Evolutionary conservation across 305 asterid species (phyloP).

Genomic region (Withania somnifera): DNA sequence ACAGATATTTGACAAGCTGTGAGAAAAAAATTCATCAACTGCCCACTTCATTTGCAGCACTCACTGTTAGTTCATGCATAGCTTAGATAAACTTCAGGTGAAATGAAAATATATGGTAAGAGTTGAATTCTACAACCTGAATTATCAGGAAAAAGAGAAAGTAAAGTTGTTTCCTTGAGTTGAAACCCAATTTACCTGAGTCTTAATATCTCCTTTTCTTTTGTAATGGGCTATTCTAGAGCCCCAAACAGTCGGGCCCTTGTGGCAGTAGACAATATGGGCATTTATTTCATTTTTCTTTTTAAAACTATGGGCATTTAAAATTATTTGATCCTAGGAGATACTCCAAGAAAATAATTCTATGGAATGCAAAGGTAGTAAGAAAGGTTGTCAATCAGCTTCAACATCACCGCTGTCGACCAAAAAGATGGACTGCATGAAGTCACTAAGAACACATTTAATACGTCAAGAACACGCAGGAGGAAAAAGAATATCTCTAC

Average conservation of each 20-base stretch:
- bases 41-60: neutral
- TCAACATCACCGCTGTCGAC: neutral
- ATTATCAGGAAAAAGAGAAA: neutral
- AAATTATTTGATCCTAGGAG: neutral
- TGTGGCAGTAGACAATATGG: neutral
- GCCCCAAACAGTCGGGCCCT: neutral
- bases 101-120: neutral
- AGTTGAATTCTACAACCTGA: neutral
- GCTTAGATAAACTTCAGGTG: neutral
- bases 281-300: no score
- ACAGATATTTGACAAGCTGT: neutral
- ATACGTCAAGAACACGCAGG: neutral
- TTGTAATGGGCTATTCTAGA: neutral
- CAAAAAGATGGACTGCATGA: neutral
- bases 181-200: neutral
- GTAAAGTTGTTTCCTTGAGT: neutral
- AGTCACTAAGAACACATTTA: neutral
- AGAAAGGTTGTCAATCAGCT: neutral
- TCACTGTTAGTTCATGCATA: neutral
- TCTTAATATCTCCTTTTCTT: neutral
- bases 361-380: neutral
- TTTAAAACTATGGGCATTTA: no score
- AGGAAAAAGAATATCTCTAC: no score
- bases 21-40: neutral
- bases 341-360: neutral